Percentiles rank a stretch among this genome's conserved stretches.
Conservation (phyloP, 2,329 filamentous ascomycete species). For the Ophiostoma quercus region DNA sequence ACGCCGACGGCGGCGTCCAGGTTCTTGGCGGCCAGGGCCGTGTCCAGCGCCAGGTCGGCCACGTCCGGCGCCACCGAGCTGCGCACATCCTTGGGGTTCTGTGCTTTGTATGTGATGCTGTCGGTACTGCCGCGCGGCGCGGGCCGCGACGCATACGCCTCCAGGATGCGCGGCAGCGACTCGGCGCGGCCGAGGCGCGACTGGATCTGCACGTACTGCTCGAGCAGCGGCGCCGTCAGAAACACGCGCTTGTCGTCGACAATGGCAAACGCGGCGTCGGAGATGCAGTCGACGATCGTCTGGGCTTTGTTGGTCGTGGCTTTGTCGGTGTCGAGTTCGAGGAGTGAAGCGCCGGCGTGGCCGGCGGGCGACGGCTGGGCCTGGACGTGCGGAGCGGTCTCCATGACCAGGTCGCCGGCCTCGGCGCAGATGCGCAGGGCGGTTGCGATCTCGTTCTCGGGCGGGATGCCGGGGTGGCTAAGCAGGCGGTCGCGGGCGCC, state of each 20-base stretch:
- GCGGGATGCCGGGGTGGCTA: slow-evolving; percentile 42
- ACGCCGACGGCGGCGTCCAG: slow-evolving; percentile 72
- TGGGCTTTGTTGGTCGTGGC: neutral
- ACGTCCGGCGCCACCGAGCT: slow-evolving; percentile 67
- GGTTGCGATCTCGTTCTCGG: slow-evolving; percentile 40
- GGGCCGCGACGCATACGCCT: slow-evolving; percentile 79
- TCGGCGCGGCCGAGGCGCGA: slow-evolving; percentile 65
- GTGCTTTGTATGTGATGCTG: slow-evolving; percentile 53
- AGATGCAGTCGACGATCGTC: slow-evolving; percentile 46
- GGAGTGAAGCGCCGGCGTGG: slow-evolving; percentile 34
- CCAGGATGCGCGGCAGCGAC: slow-evolving; percentile 72
- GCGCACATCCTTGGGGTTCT: slow-evolving; percentile 57
- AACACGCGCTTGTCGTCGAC: slow-evolving; percentile 70
- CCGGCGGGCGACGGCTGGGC: neutral
- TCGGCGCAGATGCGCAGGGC: slow-evolving; percentile 44
- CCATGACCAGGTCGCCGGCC: slow-evolving; percentile 37
- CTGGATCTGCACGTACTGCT: slow-evolving; percentile 71
- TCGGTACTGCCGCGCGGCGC: slow-evolving; percentile 54
- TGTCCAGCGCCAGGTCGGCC: slow-evolving; percentile 68
- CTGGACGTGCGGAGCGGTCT: slow-evolving; percentile 38
- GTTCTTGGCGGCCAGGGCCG: slow-evolving; percentile 74
- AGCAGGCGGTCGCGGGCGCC: slow-evolving; percentile 43
- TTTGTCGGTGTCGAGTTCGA: slow-evolving; percentile 38
- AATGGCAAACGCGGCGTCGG: slow-evolving; percentile 61
- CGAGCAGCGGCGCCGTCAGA: slow-evolving; percentile 68